Percentiles rank a stretch among this genome's conserved stretches.
phyloP scores from a whole-genome alignment of 2,329 filamentous ascomycete species.

The Macrophomina pseudophaseolina region DNA sequence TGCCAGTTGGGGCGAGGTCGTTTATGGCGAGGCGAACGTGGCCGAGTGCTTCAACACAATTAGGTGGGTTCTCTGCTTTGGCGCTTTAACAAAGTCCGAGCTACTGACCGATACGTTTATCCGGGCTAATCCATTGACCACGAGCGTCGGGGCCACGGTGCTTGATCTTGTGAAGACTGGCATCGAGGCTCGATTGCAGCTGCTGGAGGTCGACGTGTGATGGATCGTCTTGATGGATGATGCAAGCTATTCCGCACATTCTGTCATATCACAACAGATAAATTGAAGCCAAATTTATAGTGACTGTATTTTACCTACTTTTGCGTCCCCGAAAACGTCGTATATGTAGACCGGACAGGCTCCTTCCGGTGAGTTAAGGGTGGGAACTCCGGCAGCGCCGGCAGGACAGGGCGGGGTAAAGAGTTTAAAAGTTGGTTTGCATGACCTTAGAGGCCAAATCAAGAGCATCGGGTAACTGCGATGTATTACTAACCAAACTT shows the following conservation, averaged over 20 bases:
- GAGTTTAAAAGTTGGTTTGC: too few species aligned
- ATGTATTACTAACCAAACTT: too few species aligned
- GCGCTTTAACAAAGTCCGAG: not conserved
- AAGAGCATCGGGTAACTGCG: too few species aligned
- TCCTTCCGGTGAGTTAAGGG: too few species aligned
- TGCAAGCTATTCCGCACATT: not conserved
- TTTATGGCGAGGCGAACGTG: constrained; percentile 11
- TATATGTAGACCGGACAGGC: too few species aligned
- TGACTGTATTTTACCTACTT: too few species aligned
- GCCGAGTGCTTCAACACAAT: not conserved
- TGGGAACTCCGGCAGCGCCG: too few species aligned
- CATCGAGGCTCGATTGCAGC: not conserved
- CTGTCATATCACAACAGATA: too few species aligned
- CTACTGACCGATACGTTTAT: not conserved
- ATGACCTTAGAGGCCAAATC: too few species aligned
- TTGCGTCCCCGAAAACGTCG: too few species aligned
- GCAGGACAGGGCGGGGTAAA: too few species aligned
- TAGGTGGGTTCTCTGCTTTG: not conserved
- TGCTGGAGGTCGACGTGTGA: not conserved
- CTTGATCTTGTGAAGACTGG: constrained; percentile 41
- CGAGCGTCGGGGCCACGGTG: constrained; percentile 51
- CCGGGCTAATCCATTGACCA: constrained; percentile 49
- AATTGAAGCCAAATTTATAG: too few species aligned
- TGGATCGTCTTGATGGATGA: not conserved
- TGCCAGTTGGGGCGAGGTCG: not conserved